phyloP scores from a whole-genome alignment of 306 rosid genomes.

The Carpinus viminea region DNA sequence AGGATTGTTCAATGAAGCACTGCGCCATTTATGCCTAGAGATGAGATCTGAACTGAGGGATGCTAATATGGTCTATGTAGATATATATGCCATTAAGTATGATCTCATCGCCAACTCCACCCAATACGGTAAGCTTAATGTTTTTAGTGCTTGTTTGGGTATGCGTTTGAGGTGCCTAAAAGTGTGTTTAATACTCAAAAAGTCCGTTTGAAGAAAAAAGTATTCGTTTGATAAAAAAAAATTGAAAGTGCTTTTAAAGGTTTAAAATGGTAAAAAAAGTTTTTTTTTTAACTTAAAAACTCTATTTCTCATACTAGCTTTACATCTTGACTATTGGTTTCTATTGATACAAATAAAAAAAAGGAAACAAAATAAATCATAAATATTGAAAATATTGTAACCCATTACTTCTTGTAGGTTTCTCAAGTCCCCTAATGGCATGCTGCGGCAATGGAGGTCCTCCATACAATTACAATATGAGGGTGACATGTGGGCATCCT shows the following conservation, averaged over 20 bases:
- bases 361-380: neutral
- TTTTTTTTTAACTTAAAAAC: too few species aligned
- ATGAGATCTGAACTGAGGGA: conserved; percentile 60
- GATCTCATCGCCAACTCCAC: conserved; percentile 73
- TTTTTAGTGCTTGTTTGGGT: neutral
- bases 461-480: conserved; percentile 72
- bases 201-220: too few species aligned
- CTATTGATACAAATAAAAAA: too few species aligned
- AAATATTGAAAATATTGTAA: neutral
- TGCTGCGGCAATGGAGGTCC: conserved; percentile 94
- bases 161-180: too few species aligned
- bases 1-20: conserved; percentile 62
- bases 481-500: conserved; percentile 74
- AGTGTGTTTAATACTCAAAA: too few species aligned
- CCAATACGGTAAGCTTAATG: conserved; percentile 54
- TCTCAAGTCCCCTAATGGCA: conserved; percentile 72
- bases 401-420: conserved; percentile 46
- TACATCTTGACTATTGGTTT: too few species aligned
- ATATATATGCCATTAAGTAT: conserved; percentile 69
- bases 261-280: too few species aligned
- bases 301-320: too few species aligned
- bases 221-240: too few species aligned
- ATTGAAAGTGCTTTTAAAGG: too few species aligned
- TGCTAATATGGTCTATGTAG: conserved; percentile 70
- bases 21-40: conserved; percentile 42